Percentiles rank a stretch among this genome's conserved stretches.
Conservation (phyloP, 2,329 filamentous ascomycete genomes). For the Didymella pinodella region DNA sequence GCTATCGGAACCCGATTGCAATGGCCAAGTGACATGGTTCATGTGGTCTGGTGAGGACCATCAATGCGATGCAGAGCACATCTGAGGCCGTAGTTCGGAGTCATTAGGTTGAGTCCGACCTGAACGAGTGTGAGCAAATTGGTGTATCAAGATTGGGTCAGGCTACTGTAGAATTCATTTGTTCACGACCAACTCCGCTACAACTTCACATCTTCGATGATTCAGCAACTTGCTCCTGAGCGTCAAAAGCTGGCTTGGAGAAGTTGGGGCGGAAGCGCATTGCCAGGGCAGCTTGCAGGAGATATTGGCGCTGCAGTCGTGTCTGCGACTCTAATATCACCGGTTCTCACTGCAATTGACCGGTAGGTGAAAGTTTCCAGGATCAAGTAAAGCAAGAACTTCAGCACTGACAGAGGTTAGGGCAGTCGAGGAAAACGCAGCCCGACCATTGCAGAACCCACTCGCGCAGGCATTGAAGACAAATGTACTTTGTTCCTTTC, state of each 20-base stretch:
- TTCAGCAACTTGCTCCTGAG: slow-evolving; percentile 21
- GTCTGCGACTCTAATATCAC: slow-evolving; percentile 37
- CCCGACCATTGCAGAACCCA: slow-evolving; percentile 26
- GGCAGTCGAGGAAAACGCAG: slow-evolving; percentile 40
- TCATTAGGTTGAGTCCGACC: neutral
- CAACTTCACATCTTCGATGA: slow-evolving; percentile 18
- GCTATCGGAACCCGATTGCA: slow-evolving; percentile 2
- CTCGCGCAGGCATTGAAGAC: slow-evolving; percentile 27
- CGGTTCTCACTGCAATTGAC: slow-evolving; percentile 39
- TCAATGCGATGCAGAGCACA: slow-evolving; percentile 8
- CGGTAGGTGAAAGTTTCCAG: slow-evolving; percentile 25
- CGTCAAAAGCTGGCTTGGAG: neutral
- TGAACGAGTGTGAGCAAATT: neutral
- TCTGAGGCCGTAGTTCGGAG: slow-evolving; percentile 8
- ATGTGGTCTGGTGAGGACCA: slow-evolving; percentile 4
- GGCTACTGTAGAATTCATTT: neutral
- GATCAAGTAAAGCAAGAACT: neutral
- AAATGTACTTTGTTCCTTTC: slow-evolving; percentile 33
- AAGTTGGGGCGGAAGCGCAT: slow-evolving; percentile 15
- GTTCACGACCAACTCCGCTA: slow-evolving; percentile 5
- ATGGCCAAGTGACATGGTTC: slow-evolving; percentile 4
- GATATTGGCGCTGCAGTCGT: slow-evolving; percentile 37
- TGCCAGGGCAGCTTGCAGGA: slow-evolving; percentile 30
- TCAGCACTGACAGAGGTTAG: slow-evolving; percentile 15
- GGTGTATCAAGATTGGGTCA: neutral